Base-by-base conservation (phyloP, 495 filamentous ascomycete genomes). In the Tuber umbilicatum region DNA sequence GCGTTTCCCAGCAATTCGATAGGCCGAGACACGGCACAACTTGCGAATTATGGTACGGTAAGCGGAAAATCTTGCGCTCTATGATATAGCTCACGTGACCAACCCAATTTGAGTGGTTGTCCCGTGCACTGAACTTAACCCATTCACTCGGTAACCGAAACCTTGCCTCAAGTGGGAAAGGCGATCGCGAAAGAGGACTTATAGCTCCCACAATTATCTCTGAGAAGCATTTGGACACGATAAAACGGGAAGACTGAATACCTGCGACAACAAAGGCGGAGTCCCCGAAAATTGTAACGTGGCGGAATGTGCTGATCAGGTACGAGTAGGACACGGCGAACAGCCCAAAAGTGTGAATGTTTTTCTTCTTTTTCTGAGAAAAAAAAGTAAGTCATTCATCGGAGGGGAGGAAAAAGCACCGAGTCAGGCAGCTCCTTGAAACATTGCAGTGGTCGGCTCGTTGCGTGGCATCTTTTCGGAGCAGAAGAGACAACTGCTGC, bases 401-500 rank as follows among this genome's bases (percentile, higher is more conserved):
- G 27, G 14, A 35, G 55, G 5, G 27, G 5, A 64, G 4, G 14
- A 64, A 64, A 64, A 64, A 35, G 55, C 55, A 64, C 55, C 55
- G 55, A 35, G 55, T 64, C 14, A 64, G 12, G 55, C 14, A 64
- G 16, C 55, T 64, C 55, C 55, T 64, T 64, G 55, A 64, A 64
- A 64, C 55, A 64, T 64, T 64, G 55, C 27, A 2, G 55, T 64
- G 55, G 27, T 35, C 55, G 27, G 55, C 16, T 64, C 27, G 55
- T 64, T 64, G 55, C 55, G 55, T 64, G 55, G 55, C 55, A 64
- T 35, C 27, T 19, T 64, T 64, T 64, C n/a, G 55, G 12, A 64
- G 27, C 55, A 64, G 27, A 64, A 64, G 55, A 27, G 55, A 31
- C 27, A 64, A 35, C 35, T 64, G 16, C 17, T 64, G 55, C 55